These are phyloP conservation scores for Myrmaecium sp. DNA, from an alignment of 2,329 filamentous ascomycete genomes.

Conservation along the genomic window DNA sequence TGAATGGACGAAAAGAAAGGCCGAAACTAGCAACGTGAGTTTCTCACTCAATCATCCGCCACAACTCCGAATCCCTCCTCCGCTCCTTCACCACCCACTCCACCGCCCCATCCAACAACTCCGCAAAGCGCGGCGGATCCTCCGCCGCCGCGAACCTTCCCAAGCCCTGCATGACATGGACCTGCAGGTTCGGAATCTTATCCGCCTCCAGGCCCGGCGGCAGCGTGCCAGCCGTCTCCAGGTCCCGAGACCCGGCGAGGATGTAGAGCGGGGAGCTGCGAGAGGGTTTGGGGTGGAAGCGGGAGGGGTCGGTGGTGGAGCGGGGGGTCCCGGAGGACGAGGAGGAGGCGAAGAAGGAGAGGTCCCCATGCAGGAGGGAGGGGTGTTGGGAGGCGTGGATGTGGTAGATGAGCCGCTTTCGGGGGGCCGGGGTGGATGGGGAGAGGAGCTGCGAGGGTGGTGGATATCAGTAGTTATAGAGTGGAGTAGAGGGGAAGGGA, in stretches of 20 bases:
- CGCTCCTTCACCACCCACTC: slow-evolving; percentile 16
- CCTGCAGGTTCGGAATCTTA: slow-evolving; percentile 29
- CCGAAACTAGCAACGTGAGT: too few relatives aligned
- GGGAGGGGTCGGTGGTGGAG: too few relatives aligned
- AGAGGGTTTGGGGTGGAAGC: slow-evolving; percentile 34
- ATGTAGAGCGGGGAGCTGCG: slow-evolving; percentile 33
- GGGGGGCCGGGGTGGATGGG: slow-evolving; percentile 26
- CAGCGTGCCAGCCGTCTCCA: slow-evolving; percentile 30
- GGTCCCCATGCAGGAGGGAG: slow-evolving; percentile 34
- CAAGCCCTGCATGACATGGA: slow-evolving; percentile 27
- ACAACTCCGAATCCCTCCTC: slow-evolving; percentile 3
- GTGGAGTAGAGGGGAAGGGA: neutral
- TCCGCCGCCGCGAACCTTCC: slow-evolving; percentile 33
- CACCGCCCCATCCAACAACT: slow-evolving; percentile 20
- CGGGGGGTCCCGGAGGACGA: too few relatives aligned
- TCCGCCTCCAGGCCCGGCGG: too few relatives aligned
- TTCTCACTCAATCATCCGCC: slow-evolving; percentile 5
- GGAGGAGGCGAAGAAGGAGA: slow-evolving; percentile 36
- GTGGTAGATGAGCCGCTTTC: slow-evolving; percentile 34
- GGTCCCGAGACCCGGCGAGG: slow-evolving; percentile 34
- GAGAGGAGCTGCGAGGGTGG: slow-evolving; percentile 23
- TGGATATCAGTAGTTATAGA: slow-evolving; percentile 3
- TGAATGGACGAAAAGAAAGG: too few relatives aligned
- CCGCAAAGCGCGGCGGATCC: slow-evolving; percentile 22
- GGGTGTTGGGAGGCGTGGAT: slow-evolving; percentile 32